Conservation (phyloP, 352 stramenopile genomes). For the Phytopythium sindhum region DNA sequence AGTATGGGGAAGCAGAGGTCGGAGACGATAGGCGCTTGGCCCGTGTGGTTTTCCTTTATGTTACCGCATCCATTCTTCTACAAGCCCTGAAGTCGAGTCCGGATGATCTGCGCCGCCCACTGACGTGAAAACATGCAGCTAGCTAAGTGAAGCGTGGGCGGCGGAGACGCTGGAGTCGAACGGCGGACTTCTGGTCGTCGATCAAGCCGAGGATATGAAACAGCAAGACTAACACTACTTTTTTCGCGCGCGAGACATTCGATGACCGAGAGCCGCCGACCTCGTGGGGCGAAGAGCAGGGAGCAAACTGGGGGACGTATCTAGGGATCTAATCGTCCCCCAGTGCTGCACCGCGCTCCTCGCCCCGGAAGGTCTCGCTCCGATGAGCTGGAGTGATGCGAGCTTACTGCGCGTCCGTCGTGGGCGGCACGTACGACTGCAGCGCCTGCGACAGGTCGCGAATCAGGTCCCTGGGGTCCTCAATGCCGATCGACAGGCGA, state of each 20-base stretch:
- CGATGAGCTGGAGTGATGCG: not conserved
- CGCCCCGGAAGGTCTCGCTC: conserved; percentile 5
- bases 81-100: conserved; percentile 1
- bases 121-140: conserved; percentile 7
- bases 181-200: not conserved
- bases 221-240: conserved; percentile 8
- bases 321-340: not conserved
- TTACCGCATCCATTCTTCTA: conserved; percentile 1
- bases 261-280: conserved; percentile 1
- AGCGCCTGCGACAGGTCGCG: conserved; percentile 91
- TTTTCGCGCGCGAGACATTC: conserved; percentile 4
- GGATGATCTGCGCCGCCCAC: conserved; percentile 7
- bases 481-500: conserved; percentile 93
- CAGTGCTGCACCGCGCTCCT: not conserved
- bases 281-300: not conserved
- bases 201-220: not conserved
- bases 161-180: conserved; percentile 2
- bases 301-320: not conserved
- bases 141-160: conserved; percentile 8
- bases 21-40: not conserved
- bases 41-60: conserved; percentile 4
- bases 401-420: conserved; percentile 13
- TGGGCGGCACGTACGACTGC: conserved; percentile 58
- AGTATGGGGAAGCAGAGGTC: not conserved
- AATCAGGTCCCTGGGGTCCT: conserved; percentile 93